Evolutionary conservation across 2,329 filamentous ascomycete genomes (phyloP).

Genomic region (Aspergillus sp.): DNA sequence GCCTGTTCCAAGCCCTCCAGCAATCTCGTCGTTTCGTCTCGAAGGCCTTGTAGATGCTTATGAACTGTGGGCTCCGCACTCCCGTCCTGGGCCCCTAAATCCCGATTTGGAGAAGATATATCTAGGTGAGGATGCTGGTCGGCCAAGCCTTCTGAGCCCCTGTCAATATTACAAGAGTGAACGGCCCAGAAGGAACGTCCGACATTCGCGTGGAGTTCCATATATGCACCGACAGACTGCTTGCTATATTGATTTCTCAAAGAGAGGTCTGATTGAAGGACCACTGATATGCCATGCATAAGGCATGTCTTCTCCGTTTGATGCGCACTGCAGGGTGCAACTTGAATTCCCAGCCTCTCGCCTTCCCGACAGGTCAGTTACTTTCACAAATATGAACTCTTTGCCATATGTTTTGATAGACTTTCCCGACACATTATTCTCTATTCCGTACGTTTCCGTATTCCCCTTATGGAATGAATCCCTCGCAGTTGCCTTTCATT

Average conservation of each 20-base stretch:
- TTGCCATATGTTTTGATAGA: not conserved
- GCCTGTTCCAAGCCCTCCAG: not conserved
- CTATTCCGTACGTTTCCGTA: not conserved
- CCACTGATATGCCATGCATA: not conserved
- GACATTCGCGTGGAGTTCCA: no score
- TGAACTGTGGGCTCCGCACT: not conserved
- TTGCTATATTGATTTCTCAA: not conserved
- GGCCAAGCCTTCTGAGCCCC: no score
- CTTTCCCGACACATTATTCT: not conserved
- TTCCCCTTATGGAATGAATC: not conserved
- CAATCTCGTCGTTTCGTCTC: not conserved
- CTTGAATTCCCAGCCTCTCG: not conserved
- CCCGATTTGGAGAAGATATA: no score
- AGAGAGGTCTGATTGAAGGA: not conserved
- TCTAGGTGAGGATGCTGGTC: no score
- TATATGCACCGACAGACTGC: no score
- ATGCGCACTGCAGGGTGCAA: not conserved
- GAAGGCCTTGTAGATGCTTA: not conserved
- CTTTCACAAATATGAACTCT: not conserved
- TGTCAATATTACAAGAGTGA: not conserved
- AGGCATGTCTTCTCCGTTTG: not conserved
- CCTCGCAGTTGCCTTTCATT: no score
- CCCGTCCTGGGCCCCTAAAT: not conserved
- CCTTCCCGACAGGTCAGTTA: not conserved
- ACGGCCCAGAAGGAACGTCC: not conserved